Conservation (phyloP, 768 basidiomycete genomes). For the Termitomyces sp. region DNA sequence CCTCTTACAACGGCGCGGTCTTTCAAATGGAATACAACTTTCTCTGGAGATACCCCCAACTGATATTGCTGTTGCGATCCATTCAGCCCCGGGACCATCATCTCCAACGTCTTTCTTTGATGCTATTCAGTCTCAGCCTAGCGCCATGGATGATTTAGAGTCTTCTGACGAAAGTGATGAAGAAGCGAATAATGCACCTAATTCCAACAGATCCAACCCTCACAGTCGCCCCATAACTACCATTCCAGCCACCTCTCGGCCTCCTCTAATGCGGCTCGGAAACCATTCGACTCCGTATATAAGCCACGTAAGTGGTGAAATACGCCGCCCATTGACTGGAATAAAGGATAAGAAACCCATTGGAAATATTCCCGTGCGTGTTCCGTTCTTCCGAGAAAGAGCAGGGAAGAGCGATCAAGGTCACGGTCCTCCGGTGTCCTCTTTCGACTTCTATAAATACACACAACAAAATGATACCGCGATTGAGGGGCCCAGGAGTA, state of each 20-base stretch:
- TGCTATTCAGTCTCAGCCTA: conserved; percentile 64
- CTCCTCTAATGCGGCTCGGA: conserved; percentile 60
- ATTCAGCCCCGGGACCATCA: conserved; percentile 62
- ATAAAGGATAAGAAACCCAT: conserved; percentile 46
- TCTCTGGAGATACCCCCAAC: conserved; percentile 47
- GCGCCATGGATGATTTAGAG: conserved; percentile 73
- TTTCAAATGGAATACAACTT: conserved; percentile 25
- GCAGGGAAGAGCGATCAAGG: conserved; percentile 37
- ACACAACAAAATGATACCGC: conserved; percentile 37
- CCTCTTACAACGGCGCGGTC: conserved; percentile 30
- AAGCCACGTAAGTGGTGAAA: conserved; percentile 34
- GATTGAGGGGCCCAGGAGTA: conserved; percentile 8
- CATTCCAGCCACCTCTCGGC: conserved; percentile 29
- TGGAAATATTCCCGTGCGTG: conserved; percentile 44
- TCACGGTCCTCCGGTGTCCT: conserved; percentile 33
- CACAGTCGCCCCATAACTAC: conserved; percentile 39
- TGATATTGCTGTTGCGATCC: conserved; percentile 43
- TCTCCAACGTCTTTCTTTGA: conserved; percentile 77
- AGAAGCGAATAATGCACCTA: conserved; percentile 24
- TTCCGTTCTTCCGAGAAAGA: conserved; percentile 48
- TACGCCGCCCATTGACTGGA: conserved; percentile 30
- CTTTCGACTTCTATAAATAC: conserved; percentile 48
- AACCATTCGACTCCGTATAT: conserved; percentile 73
- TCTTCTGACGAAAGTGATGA: conserved; percentile 49
- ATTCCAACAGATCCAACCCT: conserved; percentile 23